phyloP scores from a whole-genome alignment of 768 basidiomycete species.

The Filobasidium floriforme region DNA sequence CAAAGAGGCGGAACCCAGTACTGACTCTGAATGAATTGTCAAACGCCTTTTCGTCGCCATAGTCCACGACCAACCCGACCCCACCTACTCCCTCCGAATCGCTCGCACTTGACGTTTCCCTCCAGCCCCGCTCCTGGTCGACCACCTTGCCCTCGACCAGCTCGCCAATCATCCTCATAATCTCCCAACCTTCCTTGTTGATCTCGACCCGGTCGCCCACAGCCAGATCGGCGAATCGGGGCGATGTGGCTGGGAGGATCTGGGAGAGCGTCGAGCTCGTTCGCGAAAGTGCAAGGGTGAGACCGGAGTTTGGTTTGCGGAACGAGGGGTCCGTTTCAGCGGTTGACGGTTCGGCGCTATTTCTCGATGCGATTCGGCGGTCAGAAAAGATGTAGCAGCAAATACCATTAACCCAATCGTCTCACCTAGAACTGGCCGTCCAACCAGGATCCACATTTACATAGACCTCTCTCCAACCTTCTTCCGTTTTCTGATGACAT shows the following conservation, averaged over 20 bases:
- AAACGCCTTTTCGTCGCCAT: slow-evolving; percentile 66
- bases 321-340: slow-evolving; percentile 20
- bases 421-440: slow-evolving; percentile 20
- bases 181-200: slow-evolving; percentile 61
- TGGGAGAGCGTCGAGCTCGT: slow-evolving; percentile 53
- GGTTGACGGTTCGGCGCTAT: not conserved
- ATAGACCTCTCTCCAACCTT: slow-evolving; percentile 80
- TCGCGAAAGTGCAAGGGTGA: slow-evolving; percentile 63
- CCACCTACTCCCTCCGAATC: slow-evolving; percentile 30
- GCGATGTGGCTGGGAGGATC: slow-evolving; percentile 53
- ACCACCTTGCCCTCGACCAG: slow-evolving; percentile 48
- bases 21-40: slow-evolving; percentile 73
- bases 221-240: slow-evolving; percentile 62
- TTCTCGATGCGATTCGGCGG: too few relatives aligned
- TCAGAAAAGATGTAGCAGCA: not conserved
- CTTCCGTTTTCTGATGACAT: slow-evolving; percentile 57
- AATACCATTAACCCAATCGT: not conserved
- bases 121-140: slow-evolving; percentile 11
- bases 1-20: slow-evolving; percentile 19
- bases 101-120: slow-evolving; percentile 6
- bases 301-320: slow-evolving; percentile 40
- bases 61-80: slow-evolving; percentile 75
- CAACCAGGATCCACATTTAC: slow-evolving; percentile 52
- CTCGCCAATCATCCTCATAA: slow-evolving; percentile 61
- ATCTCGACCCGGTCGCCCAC: slow-evolving; percentile 72